Conservation (phyloP, 305 asterid species). For the Andrographis paniculata region DNA sequence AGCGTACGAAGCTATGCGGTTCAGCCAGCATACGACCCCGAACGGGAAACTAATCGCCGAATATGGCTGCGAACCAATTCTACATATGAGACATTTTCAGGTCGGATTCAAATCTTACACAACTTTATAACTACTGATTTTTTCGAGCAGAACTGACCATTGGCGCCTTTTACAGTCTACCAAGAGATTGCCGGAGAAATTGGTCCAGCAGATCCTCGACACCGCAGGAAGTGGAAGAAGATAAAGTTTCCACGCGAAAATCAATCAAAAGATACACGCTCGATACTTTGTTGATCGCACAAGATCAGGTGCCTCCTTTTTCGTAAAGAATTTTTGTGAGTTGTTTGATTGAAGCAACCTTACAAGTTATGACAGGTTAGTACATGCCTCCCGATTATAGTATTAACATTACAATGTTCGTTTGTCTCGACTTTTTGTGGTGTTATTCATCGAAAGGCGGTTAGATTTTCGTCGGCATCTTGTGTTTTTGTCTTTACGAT, state of each 20-base stretch:
- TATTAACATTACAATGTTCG: too few species aligned
- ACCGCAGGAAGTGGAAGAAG: conserved; percentile 22
- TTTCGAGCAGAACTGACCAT: conserved; percentile 3
- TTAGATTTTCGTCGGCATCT: too few species aligned
- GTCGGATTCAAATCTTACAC: conserved; percentile 23
- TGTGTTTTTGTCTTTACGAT: too few species aligned
- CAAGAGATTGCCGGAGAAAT: conserved; percentile 62
- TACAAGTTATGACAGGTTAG: too few species aligned
- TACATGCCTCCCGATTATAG: too few species aligned
- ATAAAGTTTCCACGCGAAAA: not conserved
- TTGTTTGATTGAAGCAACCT: too few species aligned
- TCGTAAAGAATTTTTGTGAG: too few species aligned
- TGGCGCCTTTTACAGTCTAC: conserved; percentile 44
- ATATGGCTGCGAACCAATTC: conserved; percentile 93
- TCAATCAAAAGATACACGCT: not conserved
- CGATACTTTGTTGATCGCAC: not conserved
- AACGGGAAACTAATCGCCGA: conserved; percentile 81
- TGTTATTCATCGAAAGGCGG: too few species aligned
- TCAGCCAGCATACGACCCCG: conserved; percentile 71
- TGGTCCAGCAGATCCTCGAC: conserved; percentile 60
- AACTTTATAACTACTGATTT: conserved; percentile 1
- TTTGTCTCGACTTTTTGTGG: too few species aligned
- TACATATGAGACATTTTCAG: conserved; percentile 97
- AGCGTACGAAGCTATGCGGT: conserved; percentile 80
- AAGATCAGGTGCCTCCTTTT: not conserved